Evolutionary conservation across 495 filamentous ascomycete genomes (phyloP), one percentile per base, ranked within the genome.

Genomic region (Hapsidospora chrysogenum): DNA sequence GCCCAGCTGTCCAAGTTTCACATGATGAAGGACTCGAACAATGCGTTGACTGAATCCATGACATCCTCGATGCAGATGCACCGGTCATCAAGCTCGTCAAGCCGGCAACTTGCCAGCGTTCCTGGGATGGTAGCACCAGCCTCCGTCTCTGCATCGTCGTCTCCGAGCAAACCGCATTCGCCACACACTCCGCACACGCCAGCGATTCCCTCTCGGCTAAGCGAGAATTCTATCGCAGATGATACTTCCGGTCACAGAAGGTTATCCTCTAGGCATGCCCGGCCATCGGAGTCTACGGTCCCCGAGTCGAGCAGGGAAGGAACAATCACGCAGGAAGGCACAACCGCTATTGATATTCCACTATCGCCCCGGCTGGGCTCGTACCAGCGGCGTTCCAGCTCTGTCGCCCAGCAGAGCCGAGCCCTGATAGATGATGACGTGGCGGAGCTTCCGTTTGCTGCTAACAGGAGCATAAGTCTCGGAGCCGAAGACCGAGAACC

Each of bases 151-250:
- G 75, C 77, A 1, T 80, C 82, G 3, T 86, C 86, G 2, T 92
- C 85, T 3, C 85, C 82, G 5, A 85, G 85, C 36, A 96, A 94
- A 44, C 84, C 87, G 1, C 67, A 92, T 31, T 92, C 84, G 2
- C 86, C 86, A 9, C 86, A 94, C 52, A 94, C 86, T 0, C 87
- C 87, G 7, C 87, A 94, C 46, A 93, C 84, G 4, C 86, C 87
- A 3, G 84, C 86, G 13, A 81, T 94, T 30, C 85, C 86, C 22
- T 93, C 85, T 14, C 72, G 87, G n/a, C 56, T 96, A 29, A 92
- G 83, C 50, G 85, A 85, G 42, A 79, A 84, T 46, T 85, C 79
- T 35, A 80, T 83, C 34, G 73, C 79, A n/a, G 78, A 84, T 47
- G 83, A 86, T 45, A 57, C 66, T 17, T 53, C 63, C 11, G 42